Conservation (phyloP, 345 rosid genomes). For the Camelina neglecta region DNA sequence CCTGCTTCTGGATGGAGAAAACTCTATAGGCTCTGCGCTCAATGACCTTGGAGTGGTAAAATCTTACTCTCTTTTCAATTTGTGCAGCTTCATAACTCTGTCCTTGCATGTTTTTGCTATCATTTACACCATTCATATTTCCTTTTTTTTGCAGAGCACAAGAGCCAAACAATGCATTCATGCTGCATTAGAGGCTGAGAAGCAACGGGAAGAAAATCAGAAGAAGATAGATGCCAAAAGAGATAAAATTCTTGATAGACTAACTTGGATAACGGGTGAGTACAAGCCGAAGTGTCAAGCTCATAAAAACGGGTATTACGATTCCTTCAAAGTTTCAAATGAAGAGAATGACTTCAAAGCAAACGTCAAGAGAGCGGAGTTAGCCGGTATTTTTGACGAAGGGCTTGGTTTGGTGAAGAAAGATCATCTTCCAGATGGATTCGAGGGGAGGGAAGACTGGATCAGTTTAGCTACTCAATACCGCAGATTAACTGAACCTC, state of each 20-base stretch:
- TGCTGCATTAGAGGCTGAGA: conserved; percentile 64
- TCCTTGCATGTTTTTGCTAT: not conserved
- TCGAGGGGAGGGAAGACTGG: conserved; percentile 54
- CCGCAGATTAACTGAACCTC: conserved; percentile 68
- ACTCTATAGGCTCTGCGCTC: conserved; percentile 34
- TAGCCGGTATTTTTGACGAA: conserved; percentile 80
- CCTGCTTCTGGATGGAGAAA: conserved; percentile 42
- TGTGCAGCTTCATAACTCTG: not conserved
- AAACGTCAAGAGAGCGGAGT: conserved; percentile 66
- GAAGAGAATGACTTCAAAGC: conserved; percentile 60
- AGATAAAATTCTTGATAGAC: not conserved
- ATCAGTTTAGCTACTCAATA: conserved; percentile 52
- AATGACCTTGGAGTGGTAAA: conserved; percentile 76
- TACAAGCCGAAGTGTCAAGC: conserved; percentile 51
- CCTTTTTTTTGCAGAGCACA: conserved; percentile 50
- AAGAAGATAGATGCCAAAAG: conserved; percentile 27
- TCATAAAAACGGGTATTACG: conserved; percentile 58
- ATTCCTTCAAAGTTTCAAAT: conserved; percentile 58
- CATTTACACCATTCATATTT: conserved; percentile 3
- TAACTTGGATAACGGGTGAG: conserved; percentile 22
- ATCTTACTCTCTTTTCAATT: conserved; percentile 13
- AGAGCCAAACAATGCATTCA: conserved; percentile 63
- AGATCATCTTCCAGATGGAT: conserved; percentile 66
- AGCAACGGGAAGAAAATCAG: conserved; percentile 52
- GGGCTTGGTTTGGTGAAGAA: conserved; percentile 66